Conservation (phyloP, 2,329 filamentous ascomycete species). For the Zopfia rhizophila region DNA sequence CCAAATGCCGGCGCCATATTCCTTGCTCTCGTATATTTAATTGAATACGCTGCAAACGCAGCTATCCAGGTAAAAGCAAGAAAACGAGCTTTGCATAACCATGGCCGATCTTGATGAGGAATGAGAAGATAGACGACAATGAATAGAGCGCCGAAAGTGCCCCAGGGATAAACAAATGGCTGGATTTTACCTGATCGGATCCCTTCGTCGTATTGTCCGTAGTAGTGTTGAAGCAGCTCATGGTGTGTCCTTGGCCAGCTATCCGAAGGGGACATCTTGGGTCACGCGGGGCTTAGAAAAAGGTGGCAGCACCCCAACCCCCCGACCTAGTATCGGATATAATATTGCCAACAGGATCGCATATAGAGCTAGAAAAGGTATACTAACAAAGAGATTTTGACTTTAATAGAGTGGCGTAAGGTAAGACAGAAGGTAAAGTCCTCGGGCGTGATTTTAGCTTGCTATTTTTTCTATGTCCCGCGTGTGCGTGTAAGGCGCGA, state of each 20-base stretch:
- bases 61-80: slow-evolving; percentile 58
- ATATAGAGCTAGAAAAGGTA: too few species aligned
- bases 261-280: slow-evolving; percentile 23
- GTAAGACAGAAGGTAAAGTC: too few species aligned
- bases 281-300: background rate
- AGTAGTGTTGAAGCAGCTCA: slow-evolving; percentile 48
- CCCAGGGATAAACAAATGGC: slow-evolving; percentile 59
- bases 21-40: slow-evolving; percentile 59
- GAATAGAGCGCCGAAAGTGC: slow-evolving; percentile 49
- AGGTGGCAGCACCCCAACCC: too few species aligned
- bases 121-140: slow-evolving; percentile 63
- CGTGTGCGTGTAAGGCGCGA: too few species aligned
- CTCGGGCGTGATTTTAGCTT: too few species aligned
- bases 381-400: slow-evolving; percentile 25
- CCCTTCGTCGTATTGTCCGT: slow-evolving; percentile 51
- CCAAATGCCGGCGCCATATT: slow-evolving; percentile 64
- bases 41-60: slow-evolving; percentile 55
- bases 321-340: slow-evolving; percentile 14
- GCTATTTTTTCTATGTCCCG: too few species aligned
- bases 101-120: slow-evolving; percentile 55
- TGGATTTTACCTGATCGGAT: slow-evolving; percentile 52
- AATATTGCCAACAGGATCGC: slow-evolving; percentile 3
- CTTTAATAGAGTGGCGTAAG: slow-evolving; percentile 15
- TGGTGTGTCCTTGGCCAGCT: slow-evolving; percentile 46
- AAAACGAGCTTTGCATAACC: slow-evolving; percentile 55